Evolutionary conservation across 768 basidiomycete genomes (phyloP).

Genomic region (Termitomyces sp.): DNA sequence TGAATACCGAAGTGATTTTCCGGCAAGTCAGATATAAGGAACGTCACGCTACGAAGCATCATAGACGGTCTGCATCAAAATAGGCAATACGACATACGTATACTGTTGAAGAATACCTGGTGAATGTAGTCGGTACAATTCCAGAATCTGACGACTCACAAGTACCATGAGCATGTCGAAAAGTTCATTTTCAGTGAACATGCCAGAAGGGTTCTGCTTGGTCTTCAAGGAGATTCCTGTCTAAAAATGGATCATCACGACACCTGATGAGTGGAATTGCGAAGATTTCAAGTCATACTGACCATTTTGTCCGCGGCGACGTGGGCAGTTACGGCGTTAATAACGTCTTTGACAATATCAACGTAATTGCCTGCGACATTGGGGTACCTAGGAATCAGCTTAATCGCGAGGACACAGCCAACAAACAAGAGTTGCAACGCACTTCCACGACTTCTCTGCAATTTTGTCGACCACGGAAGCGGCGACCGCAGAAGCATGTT

Average conservation of each 20-base stretch:
- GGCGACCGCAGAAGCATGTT: conserved; percentile 27
- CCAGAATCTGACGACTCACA: conserved; percentile 19
- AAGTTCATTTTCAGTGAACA: conserved; percentile 44
- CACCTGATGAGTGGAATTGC: neutral
- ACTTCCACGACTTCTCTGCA: conserved; percentile 28
- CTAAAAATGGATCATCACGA: conserved; percentile 17
- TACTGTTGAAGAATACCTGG: conserved; percentile 2
- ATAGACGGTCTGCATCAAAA: neutral
- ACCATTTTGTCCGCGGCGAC: conserved; percentile 38
- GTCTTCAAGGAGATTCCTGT: conserved; percentile 46
- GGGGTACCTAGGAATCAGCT: conserved; percentile 18
- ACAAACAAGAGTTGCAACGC: neutral
- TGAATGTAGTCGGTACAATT: neutral
- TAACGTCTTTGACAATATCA: conserved; percentile 47
- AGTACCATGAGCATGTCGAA: conserved; percentile 39
- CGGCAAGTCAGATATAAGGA: conserved; percentile 26
- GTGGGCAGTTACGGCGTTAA: conserved; percentile 39
- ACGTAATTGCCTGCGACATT: conserved; percentile 32
- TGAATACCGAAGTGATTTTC: conserved; percentile 31
- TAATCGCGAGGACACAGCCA: conserved; percentile 19
- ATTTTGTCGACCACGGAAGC: conserved; percentile 25
- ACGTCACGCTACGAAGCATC: conserved; percentile 15
- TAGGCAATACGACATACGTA: neutral
- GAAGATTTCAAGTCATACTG: conserved; percentile 2
- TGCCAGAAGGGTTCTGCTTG: conserved; percentile 35